Evolutionary conservation across 352 stramenopile species (phyloP).

Genomic region (Elongisporangium senticosum): DNA sequence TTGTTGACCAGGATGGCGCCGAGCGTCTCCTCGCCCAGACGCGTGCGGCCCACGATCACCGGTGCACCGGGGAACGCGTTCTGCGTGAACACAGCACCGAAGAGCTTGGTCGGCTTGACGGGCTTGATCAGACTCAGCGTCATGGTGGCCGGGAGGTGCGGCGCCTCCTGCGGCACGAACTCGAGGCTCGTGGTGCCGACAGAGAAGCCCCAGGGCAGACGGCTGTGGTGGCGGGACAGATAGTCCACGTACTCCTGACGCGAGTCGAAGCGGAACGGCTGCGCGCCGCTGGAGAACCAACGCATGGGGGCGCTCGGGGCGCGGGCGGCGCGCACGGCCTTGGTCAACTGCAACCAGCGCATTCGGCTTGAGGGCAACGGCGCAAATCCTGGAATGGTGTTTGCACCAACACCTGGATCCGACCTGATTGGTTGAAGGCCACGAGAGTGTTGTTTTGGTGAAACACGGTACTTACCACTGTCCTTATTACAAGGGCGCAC

Average conservation of each 20-base stretch:
- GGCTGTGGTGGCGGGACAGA: slow-evolving; percentile 63
- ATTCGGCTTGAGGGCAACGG: not conserved
- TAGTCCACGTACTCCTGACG: slow-evolving; percentile 81
- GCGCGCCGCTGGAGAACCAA: slow-evolving; percentile 22
- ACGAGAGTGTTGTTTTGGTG: not conserved
- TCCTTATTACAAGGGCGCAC: not conserved
- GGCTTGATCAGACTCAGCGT: slow-evolving; percentile 86
- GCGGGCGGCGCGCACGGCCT: slow-evolving; percentile 10
- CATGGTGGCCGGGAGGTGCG: slow-evolving; percentile 77
- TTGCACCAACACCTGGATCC: not conserved
- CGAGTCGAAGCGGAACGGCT: slow-evolving; percentile 77
- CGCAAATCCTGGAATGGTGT: not conserved
- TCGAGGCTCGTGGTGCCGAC: slow-evolving; percentile 78
- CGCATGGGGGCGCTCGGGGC: slow-evolving; percentile 1
- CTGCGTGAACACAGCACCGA: slow-evolving; percentile 88
- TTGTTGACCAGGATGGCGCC: slow-evolving; percentile 98
- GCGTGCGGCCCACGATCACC: slow-evolving; percentile 87
- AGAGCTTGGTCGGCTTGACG: slow-evolving; percentile 76
- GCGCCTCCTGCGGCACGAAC: slow-evolving; percentile 81
- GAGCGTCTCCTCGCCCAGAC: slow-evolving; percentile 85
- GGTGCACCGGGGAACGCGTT: slow-evolving; percentile 90
- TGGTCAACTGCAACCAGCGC: not conserved
- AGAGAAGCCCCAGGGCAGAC: slow-evolving; percentile 82
- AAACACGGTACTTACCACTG: not conserved
- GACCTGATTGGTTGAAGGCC: not conserved